Conservation (phyloP, 306 rosid species). For the Ormosia semicastrata region DNA sequence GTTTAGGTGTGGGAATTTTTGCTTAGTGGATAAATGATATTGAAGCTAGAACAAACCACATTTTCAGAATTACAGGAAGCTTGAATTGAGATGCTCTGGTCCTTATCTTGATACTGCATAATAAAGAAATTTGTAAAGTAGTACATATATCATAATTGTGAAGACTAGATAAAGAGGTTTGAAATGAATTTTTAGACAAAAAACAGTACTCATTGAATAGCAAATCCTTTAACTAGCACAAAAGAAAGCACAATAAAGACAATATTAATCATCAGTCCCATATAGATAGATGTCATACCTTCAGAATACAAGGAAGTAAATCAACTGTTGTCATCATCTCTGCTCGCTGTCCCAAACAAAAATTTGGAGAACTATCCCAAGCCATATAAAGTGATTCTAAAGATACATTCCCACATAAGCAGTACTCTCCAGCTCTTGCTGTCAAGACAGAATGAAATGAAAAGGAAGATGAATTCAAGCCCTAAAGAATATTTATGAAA, state of each 20-base stretch:
- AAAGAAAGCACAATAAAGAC: constrained; percentile 15
- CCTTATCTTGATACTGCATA: constrained; percentile 63
- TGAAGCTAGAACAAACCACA: constrained; percentile 48
- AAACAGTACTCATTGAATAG: background rate
- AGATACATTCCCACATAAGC: constrained; percentile 68
- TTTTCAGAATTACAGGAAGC: constrained; percentile 44
- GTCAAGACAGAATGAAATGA: constrained; percentile 38
- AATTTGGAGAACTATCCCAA: constrained; percentile 58
- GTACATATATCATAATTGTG: constrained; percentile 10
- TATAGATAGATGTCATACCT: constrained; percentile 49
- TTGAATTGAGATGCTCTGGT: constrained; percentile 54
- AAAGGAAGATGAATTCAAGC: background rate
- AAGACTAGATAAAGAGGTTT: background rate
- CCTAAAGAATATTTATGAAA: background rate
- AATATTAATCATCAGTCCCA: background rate
- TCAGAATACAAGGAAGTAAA: constrained; percentile 61
- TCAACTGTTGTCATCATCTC: constrained; percentile 51
- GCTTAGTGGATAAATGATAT: constrained; percentile 18
- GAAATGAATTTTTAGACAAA: no score
- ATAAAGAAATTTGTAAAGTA: constrained; percentile 1
- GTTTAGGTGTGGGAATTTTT: background rate
- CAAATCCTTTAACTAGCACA: constrained; percentile 15
- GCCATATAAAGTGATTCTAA: constrained; percentile 54
- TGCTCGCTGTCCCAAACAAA: constrained; percentile 62
- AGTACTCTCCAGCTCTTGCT: constrained; percentile 56